phyloP scores from a whole-genome alignment of 1,284 basidiomycete genomes.

The Phylloporus gajari region DNA sequence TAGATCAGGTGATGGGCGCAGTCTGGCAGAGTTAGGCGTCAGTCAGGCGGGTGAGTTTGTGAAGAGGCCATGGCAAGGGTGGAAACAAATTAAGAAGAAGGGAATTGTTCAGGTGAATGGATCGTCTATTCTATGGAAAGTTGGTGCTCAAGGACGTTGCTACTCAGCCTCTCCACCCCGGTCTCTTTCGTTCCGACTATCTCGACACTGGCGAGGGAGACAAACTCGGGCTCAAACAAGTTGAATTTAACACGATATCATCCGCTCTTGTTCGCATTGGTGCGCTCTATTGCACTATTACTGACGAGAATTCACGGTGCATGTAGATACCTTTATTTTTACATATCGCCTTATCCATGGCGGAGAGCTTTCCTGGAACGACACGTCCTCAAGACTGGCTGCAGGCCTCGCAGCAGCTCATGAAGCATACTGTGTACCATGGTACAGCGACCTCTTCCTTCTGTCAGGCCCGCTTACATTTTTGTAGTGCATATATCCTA shows the following conservation, averaged over 20 bases:
- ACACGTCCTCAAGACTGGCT: constrained; percentile 76
- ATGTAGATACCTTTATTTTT: no score
- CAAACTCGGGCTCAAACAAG: constrained; percentile 82
- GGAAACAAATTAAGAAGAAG: constrained; percentile 78
- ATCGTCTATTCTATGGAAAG: neutral
- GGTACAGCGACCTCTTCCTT: constrained; percentile 47
- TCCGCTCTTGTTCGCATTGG: constrained; percentile 91
- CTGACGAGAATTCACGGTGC: constrained; percentile 62
- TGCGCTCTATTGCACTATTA: constrained; percentile 44
- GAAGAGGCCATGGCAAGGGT: constrained; percentile 87
- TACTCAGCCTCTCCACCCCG: constrained; percentile 81
- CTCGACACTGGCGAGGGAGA: constrained; percentile 66
- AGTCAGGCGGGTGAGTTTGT: constrained; percentile 90
- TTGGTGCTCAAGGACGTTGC: constrained; percentile 17
- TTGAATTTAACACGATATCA: constrained; percentile 98
- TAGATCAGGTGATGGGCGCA: constrained; percentile 88
- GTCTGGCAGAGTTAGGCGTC: constrained; percentile 75
- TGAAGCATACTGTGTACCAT: constrained; percentile 70
- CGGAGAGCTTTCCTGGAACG: constrained; percentile 82
- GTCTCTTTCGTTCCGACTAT: constrained; percentile 97
- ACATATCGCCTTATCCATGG: no score
- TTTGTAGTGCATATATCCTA: constrained; percentile 73
- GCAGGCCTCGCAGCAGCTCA: constrained; percentile 86
- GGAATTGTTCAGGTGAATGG: constrained; percentile 57
- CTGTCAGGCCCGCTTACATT: constrained; percentile 5